phyloP scores from a whole-genome alignment of 108 stramenopile genomes.

The Chaetoceros tenuissimus region DNA sequence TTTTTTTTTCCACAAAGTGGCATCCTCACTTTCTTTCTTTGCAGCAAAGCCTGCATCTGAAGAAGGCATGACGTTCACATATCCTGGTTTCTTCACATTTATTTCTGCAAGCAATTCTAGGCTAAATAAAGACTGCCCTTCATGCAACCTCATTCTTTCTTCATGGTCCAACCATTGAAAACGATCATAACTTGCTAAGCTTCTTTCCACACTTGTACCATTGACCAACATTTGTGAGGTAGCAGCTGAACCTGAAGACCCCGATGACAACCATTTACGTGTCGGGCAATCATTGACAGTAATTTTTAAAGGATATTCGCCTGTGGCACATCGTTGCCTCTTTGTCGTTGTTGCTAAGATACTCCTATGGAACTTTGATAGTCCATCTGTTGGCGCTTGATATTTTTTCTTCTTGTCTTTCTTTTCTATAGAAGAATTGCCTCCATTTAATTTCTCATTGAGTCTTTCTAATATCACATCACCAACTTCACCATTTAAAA shows the following conservation, averaged over 20 bases:
- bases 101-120: constrained; percentile 74
- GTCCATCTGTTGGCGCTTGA: constrained; percentile 9
- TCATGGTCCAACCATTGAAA: constrained; percentile 65
- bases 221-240: constrained; percentile 54
- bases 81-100: constrained; percentile 61
- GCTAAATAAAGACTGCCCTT: constrained; percentile 44
- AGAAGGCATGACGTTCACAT: constrained; percentile 49
- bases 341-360: constrained; percentile 42
- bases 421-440: neutral
- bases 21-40: constrained; percentile 13
- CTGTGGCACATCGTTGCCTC: constrained; percentile 71
- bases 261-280: constrained; percentile 44
- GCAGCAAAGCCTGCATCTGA: constrained; percentile 44
- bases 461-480: neutral
- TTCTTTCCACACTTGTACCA: constrained; percentile 50
- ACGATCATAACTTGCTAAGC: constrained; percentile 53
- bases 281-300: constrained; percentile 60
- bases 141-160: constrained; percentile 48
- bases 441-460: neutral
- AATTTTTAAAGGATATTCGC: constrained; percentile 55
- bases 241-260: constrained; percentile 7
- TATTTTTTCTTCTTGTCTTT: neutral
- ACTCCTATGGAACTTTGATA: constrained; percentile 48
- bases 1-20: neutral
- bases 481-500: neutral